Base-by-base conservation (phyloP, 78 protist genomes). In the Protostelium mycophagum region DNA sequence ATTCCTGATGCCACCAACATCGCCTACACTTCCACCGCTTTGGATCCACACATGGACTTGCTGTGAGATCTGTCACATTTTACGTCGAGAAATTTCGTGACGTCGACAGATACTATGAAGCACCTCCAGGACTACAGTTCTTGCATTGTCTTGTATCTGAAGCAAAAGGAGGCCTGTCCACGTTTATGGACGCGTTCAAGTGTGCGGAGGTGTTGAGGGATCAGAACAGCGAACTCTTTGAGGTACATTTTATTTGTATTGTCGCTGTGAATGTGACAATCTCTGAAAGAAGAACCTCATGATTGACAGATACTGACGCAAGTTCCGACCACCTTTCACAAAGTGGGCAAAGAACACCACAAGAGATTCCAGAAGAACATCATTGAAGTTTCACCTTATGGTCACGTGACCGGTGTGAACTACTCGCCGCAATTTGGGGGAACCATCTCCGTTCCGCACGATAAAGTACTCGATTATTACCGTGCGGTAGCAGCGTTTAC, bases 71-170 rank as follows among this genome's bases (percentile, higher is more conserved):
- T n/a, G n/a, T n/a, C n/a, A n/a, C n/a, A n/a, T n/a, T n/a, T n/a
- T n/a, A n/a, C n/a, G n/a, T n/a, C n/a, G n/a, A n/a, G n/a, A n/a
- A n/a, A 51, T 51, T 5, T 85, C 87, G 1, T 9, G 1, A 5
- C 63, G 34, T 37, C 23, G 23, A 1, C 37, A 87, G 84, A 36
- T 94, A 94, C 90, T 90, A 90, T 35, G 96, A 94, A 37, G 63
- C 92, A 35, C 85, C 92, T 0, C 94, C 96, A 28, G 94, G 94
- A 23, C 10, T 94, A 28, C 96, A 94, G 88, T 5, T 89, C 5
- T 84, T 94, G n/a, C 96, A 94, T 36, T 94, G 94, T 87, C 35
- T 85, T 0, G 36, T 0, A 0, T 85, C 38, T 28, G 83, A 63
- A 31, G 90, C 89, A 36, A 1, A 0, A 28, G 94, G 96, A 34